Conservation (phyloP, 352 stramenopile genomes). For the Plasmopara viticola region DNA sequence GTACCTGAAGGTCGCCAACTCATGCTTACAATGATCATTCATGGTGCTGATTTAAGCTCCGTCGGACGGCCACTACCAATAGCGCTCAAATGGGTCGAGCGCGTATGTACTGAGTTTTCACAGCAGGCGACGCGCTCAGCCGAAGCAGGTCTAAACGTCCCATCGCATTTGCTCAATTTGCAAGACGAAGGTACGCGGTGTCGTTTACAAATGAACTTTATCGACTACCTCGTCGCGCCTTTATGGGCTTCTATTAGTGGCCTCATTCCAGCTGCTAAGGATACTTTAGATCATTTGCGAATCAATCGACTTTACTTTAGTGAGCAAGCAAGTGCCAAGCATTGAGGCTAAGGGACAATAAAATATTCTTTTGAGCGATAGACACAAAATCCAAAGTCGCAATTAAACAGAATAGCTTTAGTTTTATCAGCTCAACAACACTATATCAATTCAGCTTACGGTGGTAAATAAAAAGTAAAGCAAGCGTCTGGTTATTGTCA, state of each 20-base stretch:
- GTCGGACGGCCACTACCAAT: constrained; percentile 42
- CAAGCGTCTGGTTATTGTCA: too few relatives aligned
- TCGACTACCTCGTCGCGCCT: constrained; percentile 76
- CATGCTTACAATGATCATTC: constrained; percentile 81
- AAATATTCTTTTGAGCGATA: too few relatives aligned
- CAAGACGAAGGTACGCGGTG: constrained; percentile 57
- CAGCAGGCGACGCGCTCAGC: constrained; percentile 57
- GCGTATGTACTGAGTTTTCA: constrained; percentile 75
- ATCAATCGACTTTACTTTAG: constrained; percentile 69
- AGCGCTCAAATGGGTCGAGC: constrained; percentile 58
- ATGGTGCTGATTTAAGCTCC: constrained; percentile 66
- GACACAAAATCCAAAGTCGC: too few relatives aligned
- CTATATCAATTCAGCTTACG: too few relatives aligned
- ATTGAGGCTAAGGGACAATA: background rate
- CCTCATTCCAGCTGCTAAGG: constrained; percentile 47
- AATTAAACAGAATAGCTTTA: too few relatives aligned
- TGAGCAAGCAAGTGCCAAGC: constrained; percentile 38
- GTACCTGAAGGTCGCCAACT: constrained; percentile 60
- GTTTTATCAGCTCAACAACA: too few relatives aligned
- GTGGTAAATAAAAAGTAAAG: too few relatives aligned
- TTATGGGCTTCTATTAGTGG: constrained; percentile 56
- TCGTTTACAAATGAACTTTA: constrained; percentile 78
- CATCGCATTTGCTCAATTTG: constrained; percentile 70
- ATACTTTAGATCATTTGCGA: constrained; percentile 43
- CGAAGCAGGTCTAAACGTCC: constrained; percentile 49